A percentile compares a stretch with the other conserved stretches of the same genome.
Evolutionary conservation across 345 rosid genomes (phyloP).

Genomic region (Litchi chinensis): DNA sequence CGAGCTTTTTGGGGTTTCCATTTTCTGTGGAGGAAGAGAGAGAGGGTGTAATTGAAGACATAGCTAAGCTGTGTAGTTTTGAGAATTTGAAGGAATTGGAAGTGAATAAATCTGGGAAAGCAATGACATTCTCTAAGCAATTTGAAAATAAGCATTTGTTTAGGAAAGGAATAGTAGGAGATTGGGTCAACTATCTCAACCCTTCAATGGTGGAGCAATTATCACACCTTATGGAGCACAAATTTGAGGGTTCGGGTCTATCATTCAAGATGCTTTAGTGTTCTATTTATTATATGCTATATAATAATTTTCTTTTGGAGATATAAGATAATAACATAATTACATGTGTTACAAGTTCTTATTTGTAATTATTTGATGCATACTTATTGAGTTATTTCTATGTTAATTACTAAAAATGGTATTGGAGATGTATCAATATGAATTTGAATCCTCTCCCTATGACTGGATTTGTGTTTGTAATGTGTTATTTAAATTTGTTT

Average conservation of each 20-base stretch:
- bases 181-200: conserved; percentile 49
- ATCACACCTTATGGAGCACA: conserved; percentile 41
- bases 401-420: too few species aligned
- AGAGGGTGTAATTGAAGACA: conserved; percentile 35
- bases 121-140: conserved; percentile 33
- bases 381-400: too few species aligned
- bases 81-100: conserved; percentile 42
- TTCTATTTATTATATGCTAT: too few species aligned
- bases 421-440: too few species aligned
- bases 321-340: not conserved
- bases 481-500: too few species aligned
- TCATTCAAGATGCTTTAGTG: conserved; percentile 35
- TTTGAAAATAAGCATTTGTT: conserved; percentile 48
- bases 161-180: conserved; percentile 52
- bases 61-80: conserved; percentile 53
- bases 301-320: not conserved
- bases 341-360: not conserved
- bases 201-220: conserved; percentile 41
- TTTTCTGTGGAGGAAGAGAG: conserved; percentile 48
- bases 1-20: conserved; percentile 44
- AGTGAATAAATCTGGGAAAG: conserved; percentile 44
- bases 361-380: too few species aligned
- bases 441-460: too few species aligned
- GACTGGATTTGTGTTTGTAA: too few species aligned
- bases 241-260: conserved; percentile 51